Percentiles rank a stretch among this genome's conserved stretches.
phyloP scores from a whole-genome alignment of 345 rosid species.

The Rhizophora mangle region DNA sequence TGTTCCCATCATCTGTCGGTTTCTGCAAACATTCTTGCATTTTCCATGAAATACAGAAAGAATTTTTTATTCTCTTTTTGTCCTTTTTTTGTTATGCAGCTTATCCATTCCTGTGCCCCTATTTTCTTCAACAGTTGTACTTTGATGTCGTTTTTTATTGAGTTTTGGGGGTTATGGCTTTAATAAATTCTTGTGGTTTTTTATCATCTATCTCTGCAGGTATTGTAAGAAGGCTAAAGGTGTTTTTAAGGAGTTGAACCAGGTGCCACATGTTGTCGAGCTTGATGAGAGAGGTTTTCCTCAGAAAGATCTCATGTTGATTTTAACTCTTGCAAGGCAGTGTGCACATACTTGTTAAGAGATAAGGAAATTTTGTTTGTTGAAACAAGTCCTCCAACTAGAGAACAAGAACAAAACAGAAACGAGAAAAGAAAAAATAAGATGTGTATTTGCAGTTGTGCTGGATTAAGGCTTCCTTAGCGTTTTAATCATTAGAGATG shows the following conservation, averaged over 20 bases:
- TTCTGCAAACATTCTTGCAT: no score
- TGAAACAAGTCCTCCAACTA: no score
- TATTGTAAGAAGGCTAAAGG: conserved; percentile 79
- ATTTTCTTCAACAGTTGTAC: background rate
- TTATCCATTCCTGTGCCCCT: no score
- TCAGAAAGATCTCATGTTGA: background rate
- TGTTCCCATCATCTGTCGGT: background rate
- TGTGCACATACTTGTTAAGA: background rate
- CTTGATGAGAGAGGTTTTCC: conserved; percentile 79
- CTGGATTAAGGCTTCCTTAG: no score
- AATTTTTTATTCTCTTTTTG: background rate
- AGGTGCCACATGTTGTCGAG: conserved; percentile 74
- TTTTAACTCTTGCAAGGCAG: background rate
- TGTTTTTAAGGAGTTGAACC: conserved; percentile 72
- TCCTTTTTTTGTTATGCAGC: no score
- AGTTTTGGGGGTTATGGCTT: no score
- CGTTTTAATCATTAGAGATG: no score
- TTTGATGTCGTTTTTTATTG: background rate
- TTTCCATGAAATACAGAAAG: no score
- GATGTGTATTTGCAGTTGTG: no score
- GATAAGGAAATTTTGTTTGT: background rate
- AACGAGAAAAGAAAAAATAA: no score
- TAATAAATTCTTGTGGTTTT: background rate
- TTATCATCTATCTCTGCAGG: conserved; percentile 34
- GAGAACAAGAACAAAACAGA: no score